phyloP scores from a whole-genome alignment of 225 moss, liverwort and hornwort species.

The Lunularia cruciata region DNA sequence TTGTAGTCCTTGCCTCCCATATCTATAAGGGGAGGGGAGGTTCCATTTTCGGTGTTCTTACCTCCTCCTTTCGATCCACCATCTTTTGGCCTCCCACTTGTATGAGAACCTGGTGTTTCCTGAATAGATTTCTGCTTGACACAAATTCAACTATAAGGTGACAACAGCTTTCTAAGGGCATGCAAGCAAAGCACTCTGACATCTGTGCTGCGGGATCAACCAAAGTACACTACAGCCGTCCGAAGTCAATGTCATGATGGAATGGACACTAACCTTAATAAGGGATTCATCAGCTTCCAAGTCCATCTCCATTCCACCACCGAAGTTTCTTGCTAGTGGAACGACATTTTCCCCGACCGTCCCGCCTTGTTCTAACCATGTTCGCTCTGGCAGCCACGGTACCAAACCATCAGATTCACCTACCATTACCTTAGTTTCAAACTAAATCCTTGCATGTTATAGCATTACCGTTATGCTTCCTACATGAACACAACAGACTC shows the following conservation, averaged over 20 bases:
- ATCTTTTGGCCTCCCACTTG: slow-evolving; percentile 16
- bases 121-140: slow-evolving; percentile 31
- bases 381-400: slow-evolving; percentile 64
- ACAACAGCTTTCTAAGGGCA: too few relatives aligned
- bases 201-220: not conserved
- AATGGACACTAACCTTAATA: slow-evolving; percentile 55
- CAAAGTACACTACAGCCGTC: not conserved
- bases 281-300: slow-evolving; percentile 72
- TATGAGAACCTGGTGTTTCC: slow-evolving; percentile 20
- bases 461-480: too few relatives aligned
- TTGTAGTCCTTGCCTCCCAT: slow-evolving; percentile 11
- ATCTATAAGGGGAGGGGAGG: slow-evolving; percentile 16
- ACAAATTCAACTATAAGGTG: not conserved
- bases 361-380: slow-evolving; percentile 92
- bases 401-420: too few relatives aligned
- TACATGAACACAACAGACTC: too few relatives aligned
- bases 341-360: slow-evolving; percentile 94
- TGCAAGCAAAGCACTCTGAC: too few relatives aligned
- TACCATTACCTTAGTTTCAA: too few relatives aligned
- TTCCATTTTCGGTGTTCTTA: slow-evolving; percentile 23
- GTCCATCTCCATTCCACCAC: slow-evolving; percentile 84
- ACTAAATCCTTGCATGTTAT: too few relatives aligned
- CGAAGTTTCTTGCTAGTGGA: slow-evolving; percentile 94
- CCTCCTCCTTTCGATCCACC: slow-evolving; percentile 20
- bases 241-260: too few relatives aligned